Conservation (phyloP, 2,329 filamentous ascomycete genomes). For the Paraphaeosphaeria sporulosa region DNA sequence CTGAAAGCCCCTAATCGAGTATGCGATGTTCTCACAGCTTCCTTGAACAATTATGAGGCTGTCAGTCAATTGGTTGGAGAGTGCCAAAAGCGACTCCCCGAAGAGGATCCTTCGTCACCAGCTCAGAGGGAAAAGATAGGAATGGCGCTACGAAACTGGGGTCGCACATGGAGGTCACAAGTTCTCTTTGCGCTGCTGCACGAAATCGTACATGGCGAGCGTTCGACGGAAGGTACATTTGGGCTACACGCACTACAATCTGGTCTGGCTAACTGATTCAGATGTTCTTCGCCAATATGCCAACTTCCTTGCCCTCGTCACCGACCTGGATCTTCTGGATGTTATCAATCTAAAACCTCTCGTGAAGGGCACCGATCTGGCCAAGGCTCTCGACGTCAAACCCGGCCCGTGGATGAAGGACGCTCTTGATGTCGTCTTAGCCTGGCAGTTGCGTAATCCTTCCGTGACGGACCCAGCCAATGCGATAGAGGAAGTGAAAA, state of each 20-base stretch:
- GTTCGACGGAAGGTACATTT: constrained; percentile 52
- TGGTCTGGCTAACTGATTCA: constrained; percentile 33
- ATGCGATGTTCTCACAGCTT: constrained; percentile 70
- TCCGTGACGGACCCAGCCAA: constrained; percentile 63
- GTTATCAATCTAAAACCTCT: constrained; percentile 58
- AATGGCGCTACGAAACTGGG: constrained; percentile 78
- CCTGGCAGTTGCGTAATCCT: constrained; percentile 89
- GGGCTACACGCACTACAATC: neutral
- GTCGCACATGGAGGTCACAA: constrained; percentile 75
- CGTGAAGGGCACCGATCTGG: constrained; percentile 78
- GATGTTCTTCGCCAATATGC: constrained; percentile 61
- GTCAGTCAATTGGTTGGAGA: constrained; percentile 69
- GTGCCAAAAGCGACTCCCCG: constrained; percentile 55
- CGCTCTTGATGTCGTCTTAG: constrained; percentile 80
- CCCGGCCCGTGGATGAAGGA: constrained; percentile 85
- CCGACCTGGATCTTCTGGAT: constrained; percentile 59
- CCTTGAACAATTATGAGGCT: constrained; percentile 67
- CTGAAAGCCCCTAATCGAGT: constrained; percentile 82
- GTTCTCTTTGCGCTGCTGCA: constrained; percentile 72
- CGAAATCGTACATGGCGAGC: constrained; percentile 60
- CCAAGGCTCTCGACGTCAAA: constrained; percentile 69
- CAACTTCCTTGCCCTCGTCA: constrained; percentile 61
- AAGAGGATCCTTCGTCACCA: constrained; percentile 35
- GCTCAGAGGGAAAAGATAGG: constrained; percentile 70
- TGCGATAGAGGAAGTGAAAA: constrained; percentile 56